A percentile compares a stretch with the other conserved stretches of the same genome.
Evolutionary conservation across 805 yeast genomes (phyloP).

Genomic region (Ogataea minuta): DNA sequence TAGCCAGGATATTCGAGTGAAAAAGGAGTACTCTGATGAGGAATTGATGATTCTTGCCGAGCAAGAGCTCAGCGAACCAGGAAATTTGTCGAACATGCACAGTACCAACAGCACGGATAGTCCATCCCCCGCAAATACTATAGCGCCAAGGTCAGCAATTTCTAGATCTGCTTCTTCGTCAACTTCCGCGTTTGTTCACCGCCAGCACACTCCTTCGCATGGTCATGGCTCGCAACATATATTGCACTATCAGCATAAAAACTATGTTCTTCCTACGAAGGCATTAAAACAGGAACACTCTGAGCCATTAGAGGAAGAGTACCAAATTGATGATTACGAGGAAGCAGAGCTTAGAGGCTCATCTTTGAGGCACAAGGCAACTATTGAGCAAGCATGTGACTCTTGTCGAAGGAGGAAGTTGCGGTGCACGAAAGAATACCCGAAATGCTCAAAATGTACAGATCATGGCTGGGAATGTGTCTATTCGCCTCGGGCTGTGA

Average conservation of each 20-base stretch:
- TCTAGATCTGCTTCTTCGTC: slow-evolving; percentile 8
- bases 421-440: slow-evolving; percentile 76
- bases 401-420: slow-evolving; percentile 78
- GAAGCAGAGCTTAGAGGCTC: not conserved
- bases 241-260: slow-evolving; percentile 16
- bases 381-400: slow-evolving; percentile 68
- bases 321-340: not conserved
- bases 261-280: slow-evolving; percentile 14
- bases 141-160: not conserved
- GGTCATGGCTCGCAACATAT: slow-evolving; percentile 25
- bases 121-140: not conserved
- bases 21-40: slow-evolving; percentile 3
- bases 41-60: not conserved
- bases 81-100: not conserved
- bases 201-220: slow-evolving; percentile 21
- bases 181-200: slow-evolving; percentile 23
- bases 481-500: slow-evolving; percentile 72
- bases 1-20: not conserved
- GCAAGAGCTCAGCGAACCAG: not conserved
- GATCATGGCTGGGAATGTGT: slow-evolving; percentile 72
- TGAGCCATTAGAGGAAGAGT: slow-evolving; percentile 2
- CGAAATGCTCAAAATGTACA: slow-evolving; percentile 72
- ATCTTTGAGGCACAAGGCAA: slow-evolving; percentile 1
- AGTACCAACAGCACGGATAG: not conserved
- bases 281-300: slow-evolving; percentile 6